Conservation (phyloP, 2,329 filamentous ascomycete genomes). For the Penicillium sp. region DNA sequence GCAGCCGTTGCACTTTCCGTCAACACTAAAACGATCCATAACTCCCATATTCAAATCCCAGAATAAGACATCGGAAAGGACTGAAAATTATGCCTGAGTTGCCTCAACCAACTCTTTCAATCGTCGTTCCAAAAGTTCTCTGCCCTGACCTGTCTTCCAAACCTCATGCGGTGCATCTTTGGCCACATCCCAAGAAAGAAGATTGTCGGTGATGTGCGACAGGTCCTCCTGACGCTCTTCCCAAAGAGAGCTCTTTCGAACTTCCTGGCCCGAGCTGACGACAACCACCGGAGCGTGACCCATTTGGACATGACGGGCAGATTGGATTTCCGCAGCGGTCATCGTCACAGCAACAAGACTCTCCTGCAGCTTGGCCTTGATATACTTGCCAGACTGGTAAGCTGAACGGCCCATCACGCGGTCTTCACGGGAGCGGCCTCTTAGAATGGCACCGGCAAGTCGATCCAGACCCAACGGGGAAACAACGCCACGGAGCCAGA, state of each 20-base stretch:
- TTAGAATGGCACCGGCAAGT: conserved; percentile 77
- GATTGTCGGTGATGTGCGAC: conserved; percentile 74
- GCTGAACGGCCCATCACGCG: conserved; percentile 79
- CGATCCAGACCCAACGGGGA: conserved; percentile 85
- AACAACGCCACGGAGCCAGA: conserved; percentile 84
- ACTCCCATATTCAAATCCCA: no score
- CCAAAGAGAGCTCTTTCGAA: conserved; percentile 71
- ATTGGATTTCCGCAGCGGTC: conserved; percentile 77
- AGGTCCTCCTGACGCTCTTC: conserved; percentile 82
- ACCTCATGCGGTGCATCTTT: conserved; percentile 81
- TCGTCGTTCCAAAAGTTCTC: conserved; percentile 75
- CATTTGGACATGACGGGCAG: conserved; percentile 76
- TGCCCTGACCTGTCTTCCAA: conserved; percentile 74
- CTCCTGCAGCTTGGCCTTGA: conserved; percentile 92
- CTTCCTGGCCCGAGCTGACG: conserved; percentile 75
- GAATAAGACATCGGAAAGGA: background rate
- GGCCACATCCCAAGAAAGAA: conserved; percentile 84
- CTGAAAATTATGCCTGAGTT: conserved; percentile 8
- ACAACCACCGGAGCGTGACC: conserved; percentile 74
- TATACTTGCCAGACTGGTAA: conserved; percentile 77
- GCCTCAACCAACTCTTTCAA: conserved; percentile 65
- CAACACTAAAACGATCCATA: no score
- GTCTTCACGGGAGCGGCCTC: conserved; percentile 76
- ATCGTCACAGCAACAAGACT: conserved; percentile 83
- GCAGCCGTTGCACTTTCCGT: no score